Evolutionary conservation across 2,329 filamentous ascomycete species (phyloP), one percentile per base, ranked within the genome.

Genomic region (Arthrinium phaeospermum): DNA sequence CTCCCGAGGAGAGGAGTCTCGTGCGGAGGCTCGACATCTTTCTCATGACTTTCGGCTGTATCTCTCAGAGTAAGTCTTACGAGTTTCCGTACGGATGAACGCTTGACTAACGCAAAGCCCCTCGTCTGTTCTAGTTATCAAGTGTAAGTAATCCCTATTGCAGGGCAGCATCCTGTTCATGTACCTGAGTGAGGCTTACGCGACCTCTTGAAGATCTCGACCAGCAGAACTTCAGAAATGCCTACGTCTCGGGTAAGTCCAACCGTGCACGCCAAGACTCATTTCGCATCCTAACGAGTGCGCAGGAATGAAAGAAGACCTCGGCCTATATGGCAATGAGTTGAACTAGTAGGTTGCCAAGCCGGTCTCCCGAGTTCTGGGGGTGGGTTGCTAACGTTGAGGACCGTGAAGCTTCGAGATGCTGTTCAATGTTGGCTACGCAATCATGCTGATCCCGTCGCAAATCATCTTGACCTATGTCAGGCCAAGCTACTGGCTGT

Each of bases 401-500:
- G 27, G 27, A 19, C 16, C 16, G 45, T 45, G 44, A 67, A 80
- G 79, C 71, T 80, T 82, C 73, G 79, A 78, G 13, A 82, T 80
- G 2, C 81, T 75, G 70, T 82, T 81, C 73, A 80, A 76, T 53
- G 78, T 82, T n/a, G 78, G 77, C 7, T 82, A 82, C 68, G 80
- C 79, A 44, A 76, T 82, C 64, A 80, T 81, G 78, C 72, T 81
- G 12, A 80, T 82, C 47, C 81, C 81, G 8, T 81, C 79, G 51
- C 81, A 82, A 73, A 76, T 82, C 70, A 81, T 82, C 74, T 73
- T 82, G 72, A 82, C 81, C 1, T 83, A 79, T 74, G 80, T 82
- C 8, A 75, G 80, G n/a, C 79, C 81, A 4, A 80, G 79, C 67
- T 81, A 77, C 72, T 82, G 80, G 80, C 74, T 82, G 10, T 75